phyloP scores from a whole-genome alignment of 176 grass and related monocot species.

The Themeda triandra region DNA sequence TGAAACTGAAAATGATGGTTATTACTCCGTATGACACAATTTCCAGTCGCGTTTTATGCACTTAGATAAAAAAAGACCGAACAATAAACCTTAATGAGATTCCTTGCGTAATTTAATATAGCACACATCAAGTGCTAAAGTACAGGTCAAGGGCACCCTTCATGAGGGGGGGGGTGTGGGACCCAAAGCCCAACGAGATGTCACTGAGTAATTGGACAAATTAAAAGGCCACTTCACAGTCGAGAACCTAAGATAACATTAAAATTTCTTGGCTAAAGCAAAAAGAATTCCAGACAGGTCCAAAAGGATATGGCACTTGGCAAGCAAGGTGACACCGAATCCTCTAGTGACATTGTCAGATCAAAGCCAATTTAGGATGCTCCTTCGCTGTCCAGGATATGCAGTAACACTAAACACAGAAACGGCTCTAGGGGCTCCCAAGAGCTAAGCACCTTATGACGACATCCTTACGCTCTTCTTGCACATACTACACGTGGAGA shows the following conservation, averaged over 20 bases:
- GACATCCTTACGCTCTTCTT: neutral
- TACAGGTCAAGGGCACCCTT: neutral
- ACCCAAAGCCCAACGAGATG: neutral
- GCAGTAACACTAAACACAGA: neutral
- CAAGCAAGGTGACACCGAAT: conserved; percentile 21
- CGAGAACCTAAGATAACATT: conserved; percentile 43
- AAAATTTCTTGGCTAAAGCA: conserved; percentile 16
- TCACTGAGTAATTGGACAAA: conserved; percentile 24
- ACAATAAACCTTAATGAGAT: neutral
- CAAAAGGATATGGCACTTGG: conserved; percentile 27
- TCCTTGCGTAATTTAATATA: neutral
- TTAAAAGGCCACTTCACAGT: conserved; percentile 1
- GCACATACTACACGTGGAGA: neutral
- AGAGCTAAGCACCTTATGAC: conserved; percentile 16
- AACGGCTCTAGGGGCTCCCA: conserved; percentile 14
- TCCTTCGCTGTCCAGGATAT: neutral
- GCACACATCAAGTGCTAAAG: neutral
- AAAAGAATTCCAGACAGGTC: conserved; percentile 24
- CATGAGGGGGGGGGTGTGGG: too few relatives aligned
- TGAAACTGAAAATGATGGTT: conserved; percentile 28
- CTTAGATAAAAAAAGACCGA: neutral
- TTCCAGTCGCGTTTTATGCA: neutral
- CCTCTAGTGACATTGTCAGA: conserved; percentile 13
- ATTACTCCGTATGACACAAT: neutral
- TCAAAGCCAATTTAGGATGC: conserved; percentile 10